Base-by-base conservation (phyloP, 345 rosid species). In the Garcia nutans region DNA sequence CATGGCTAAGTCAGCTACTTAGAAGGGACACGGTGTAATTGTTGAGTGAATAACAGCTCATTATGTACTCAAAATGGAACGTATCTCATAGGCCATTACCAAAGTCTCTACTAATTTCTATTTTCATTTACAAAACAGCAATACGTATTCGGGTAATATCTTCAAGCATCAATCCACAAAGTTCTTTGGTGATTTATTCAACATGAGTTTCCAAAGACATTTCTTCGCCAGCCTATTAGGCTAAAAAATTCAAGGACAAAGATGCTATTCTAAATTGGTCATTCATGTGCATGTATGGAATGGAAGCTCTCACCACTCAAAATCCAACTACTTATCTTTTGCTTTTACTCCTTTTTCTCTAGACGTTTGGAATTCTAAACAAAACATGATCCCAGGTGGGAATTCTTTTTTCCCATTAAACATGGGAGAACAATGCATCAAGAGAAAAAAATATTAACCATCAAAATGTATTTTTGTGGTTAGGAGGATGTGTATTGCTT, bases 31-130 rank as follows among this genome's bases (percentile, higher is more conserved):
- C n/a, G 12, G 15, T 55, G 33, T 8, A 10, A 47, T 61, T 31
- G 15, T 33, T 57, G 13, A 62, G 68, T 44, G 76, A 72, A 73
- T 17, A 28, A 44, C 76, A 65, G 77, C 77, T 31, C 68, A 26
- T 19, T 15, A 1, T 17, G 24, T 70, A 19, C 28, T 19, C 47
- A 6, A 20, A 52, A 59, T 12, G 41, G 52, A 74, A 74, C 4
- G 22, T 64, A 37, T 65, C 47, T 71, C 31, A 28, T 2, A 28
- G 31, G 31, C 31, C 52, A 65, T 65, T 7, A n/a, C 49, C 62
- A 26, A 22, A n/a, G n/a, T n/a, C n/a, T n/a, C n/a, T n/a, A n/a
- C 31, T 28, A 28, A 28, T 28, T 28, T 28, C 31, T 28, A 28
- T 28, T 28, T 28, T 28, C 2, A 28, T 28, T 28, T 28, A 28